Base-by-base conservation (phyloP, 179 eudicot genomes). In the Heliamphora pulchella region DNA sequence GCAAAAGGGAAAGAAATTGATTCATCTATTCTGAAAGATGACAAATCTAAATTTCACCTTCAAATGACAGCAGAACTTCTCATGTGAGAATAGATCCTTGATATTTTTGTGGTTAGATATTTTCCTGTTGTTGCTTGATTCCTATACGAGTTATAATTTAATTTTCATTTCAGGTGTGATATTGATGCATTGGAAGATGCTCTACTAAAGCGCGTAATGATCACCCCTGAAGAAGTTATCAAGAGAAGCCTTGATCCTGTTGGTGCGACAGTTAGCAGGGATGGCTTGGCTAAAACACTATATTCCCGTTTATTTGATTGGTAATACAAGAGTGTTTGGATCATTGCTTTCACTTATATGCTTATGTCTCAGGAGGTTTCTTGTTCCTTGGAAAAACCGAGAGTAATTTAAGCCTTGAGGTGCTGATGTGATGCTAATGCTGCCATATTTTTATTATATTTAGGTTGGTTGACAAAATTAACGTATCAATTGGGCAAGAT, bases 1-100 rank as follows among this genome's bases (percentile, higher is more conserved):
- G 75, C 89, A 3, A 96, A 96, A 88, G 99, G 99, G 48, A 75
- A 83, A 84, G 99, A 96, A 77, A 82, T 88, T 82, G 99, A 94
- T 87, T 96, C 98, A 73, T 96, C 98, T 63, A 90, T 89, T 46
- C 87, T 88, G 18, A 96, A 88, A 78, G 96, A 94, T 78, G 96
- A 91, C 46, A 89, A 87, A 72, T 87, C 98, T 2, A 91, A 87
- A 79, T 92, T 96, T 82, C 99, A 94, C 86, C 93, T 96, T 61
- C 86, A 89, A 80, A 94, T 84, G 58, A 82, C 93, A 44, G 91
- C 97, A 76, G 97, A 96, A 58, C 97, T 94, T 84, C 94, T 96
- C 53, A 92, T 85, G 99, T 94, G 89, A 74, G 92, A 75, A 63
- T 78, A 48, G n/a, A 50, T 73, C 63, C 59, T 71, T 62, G 14